These are phyloP conservation scores for Lentinula sp. DNA, from an alignment of 768 basidiomycete species.

Conservation along the genomic window DNA sequence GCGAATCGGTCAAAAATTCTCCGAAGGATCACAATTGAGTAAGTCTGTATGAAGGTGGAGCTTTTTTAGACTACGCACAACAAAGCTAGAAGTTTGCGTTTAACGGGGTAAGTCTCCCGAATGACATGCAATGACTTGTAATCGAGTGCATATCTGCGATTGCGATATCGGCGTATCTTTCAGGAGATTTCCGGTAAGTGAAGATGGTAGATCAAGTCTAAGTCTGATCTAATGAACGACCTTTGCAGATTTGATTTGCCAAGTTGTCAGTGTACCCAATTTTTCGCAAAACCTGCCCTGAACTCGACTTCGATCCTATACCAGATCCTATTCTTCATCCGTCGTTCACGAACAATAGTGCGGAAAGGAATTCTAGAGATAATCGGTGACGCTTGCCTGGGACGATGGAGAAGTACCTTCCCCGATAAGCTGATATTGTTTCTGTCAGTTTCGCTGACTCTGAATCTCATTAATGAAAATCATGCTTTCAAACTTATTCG, in stretches of 20 bases:
- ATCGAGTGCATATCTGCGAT: no score
- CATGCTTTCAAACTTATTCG: no score
- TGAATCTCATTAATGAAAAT: background rate
- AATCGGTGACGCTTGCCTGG: no score
- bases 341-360: no score
- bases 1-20: conserved; percentile 45
- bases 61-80: background rate
- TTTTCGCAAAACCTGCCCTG: no score
- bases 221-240: background rate
- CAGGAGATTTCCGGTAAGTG: background rate
- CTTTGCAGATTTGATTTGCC: background rate
- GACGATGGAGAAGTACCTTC: background rate
- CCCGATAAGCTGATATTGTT: no score
- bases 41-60: conserved; percentile 45
- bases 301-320: background rate
- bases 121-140: no score
- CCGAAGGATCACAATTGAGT: conserved; percentile 46
- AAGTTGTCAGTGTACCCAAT: no score
- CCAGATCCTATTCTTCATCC: background rate
- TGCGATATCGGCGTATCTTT: background rate
- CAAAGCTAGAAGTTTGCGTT: no score
- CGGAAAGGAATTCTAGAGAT: no score
- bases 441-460: background rate
- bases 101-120: no score
- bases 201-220: no score